Evolutionary conservation across 305 asterid species (phyloP), one percentile per base, ranked within the genome.

Genomic region (Rubia tinctorum): DNA sequence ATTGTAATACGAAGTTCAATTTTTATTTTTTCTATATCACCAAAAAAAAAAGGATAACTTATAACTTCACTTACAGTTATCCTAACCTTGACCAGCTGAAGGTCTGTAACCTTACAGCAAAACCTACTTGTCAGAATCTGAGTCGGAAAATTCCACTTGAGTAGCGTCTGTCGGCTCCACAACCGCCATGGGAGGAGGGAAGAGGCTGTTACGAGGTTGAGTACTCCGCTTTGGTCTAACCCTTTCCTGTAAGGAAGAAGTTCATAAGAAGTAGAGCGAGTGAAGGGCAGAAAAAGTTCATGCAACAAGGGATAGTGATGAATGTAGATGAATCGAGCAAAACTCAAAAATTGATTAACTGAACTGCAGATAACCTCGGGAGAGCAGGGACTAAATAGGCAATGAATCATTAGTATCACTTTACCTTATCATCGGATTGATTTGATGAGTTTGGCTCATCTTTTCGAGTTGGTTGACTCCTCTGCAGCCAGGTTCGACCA

Each of bases 181-280:
- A 71, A 90, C 97, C 7, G 97, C 86, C 45, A 91, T 77, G 51
- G 98, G 89, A 55, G 97, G 93, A 13, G 97, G 95, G 70, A 87
- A 12, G 11, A 89, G 97, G 72, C 82, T 83, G 66, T 88, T 82
- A 64, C 85, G 81, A 60, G 82, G 78, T 40, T 76, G 84, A 53
- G 78, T 77, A 73, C 84, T 86, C 71, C 86, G 82, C 5, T 71
- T 78, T 71, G 81, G 84, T 67, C 71, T 80, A 51, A 71, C 81
- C 79, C 77, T 83, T 4, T 79, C 90, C 98, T 93, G 87, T 80
- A 76, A 23, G n/a, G 66, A 20, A 30, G 69, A 43, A 11, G 17
- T 45, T 55, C 59, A 49, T 37, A 8, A 22, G 42, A 74, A 34
- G 23, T 4, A 15, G 9, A 10, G 23, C n/a, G 9, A 34, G 34